Conservation (phyloP, 129 eudicot species). For the Smallanthus sonchifolius region DNA sequence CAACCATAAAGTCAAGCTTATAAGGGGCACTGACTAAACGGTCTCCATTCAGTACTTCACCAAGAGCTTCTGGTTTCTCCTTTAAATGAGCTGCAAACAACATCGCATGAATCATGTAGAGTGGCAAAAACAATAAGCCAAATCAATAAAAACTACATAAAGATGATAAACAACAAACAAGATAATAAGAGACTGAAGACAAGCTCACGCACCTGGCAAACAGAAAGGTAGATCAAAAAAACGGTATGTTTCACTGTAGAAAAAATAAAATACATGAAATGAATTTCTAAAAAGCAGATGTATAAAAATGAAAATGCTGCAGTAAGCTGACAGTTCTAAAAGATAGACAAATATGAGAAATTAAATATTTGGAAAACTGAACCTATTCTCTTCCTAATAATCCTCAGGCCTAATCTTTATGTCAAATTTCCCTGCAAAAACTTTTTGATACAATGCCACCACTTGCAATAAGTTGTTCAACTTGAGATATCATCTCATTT, state of each 20-base stretch:
- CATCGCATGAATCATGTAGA: not conserved
- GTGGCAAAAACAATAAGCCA: not conserved
- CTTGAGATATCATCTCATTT: not conserved
- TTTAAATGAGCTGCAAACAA: conserved; percentile 45
- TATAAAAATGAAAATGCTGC: not conserved
- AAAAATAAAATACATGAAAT: conserved; percentile 7
- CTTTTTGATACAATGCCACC: not conserved
- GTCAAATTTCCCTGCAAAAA: not conserved
- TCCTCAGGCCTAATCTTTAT: not conserved
- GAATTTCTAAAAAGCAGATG: not conserved
- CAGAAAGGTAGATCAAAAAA: conserved; percentile 50
- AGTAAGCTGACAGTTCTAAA: not conserved
- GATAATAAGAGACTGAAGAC: not conserved
- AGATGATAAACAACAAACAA: not conserved
- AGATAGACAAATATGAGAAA: not conserved
- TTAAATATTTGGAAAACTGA: not conserved
- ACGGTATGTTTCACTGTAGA: conserved; percentile 61
- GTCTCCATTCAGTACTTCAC: conserved; percentile 80
- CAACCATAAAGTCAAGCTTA: conserved; percentile 56
- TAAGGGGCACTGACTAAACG: conserved; percentile 78
- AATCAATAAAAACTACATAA: not conserved
- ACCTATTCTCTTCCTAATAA: conserved; percentile 1
- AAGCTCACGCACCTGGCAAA: conserved; percentile 37
- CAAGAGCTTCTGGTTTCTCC: conserved; percentile 82
- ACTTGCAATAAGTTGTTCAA: not conserved